phyloP scores from a whole-genome alignment of 139 green algal genomes.

The Mychonastes homosphaera region DNA sequence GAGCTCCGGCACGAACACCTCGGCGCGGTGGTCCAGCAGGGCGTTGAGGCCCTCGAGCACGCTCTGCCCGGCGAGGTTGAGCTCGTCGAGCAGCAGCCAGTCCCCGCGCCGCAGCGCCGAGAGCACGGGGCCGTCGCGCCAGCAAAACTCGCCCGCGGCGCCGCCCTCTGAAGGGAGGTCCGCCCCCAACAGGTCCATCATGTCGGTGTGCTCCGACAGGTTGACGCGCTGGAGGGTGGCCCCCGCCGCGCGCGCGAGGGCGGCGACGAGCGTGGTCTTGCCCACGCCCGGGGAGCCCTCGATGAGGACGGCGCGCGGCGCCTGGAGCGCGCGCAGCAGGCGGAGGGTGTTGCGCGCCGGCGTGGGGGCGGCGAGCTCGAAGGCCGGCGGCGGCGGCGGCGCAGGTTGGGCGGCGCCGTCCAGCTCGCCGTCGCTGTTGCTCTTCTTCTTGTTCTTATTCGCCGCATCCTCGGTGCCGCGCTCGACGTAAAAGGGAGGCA shows the following conservation, averaged over 20 bases:
- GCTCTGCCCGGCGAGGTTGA: slow-evolving; percentile 89
- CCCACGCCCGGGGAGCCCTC: slow-evolving; percentile 93
- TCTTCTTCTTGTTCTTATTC: no score
- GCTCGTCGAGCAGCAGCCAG: slow-evolving; percentile 98
- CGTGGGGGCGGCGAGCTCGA: slow-evolving; percentile 80
- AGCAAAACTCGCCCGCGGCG: slow-evolving; percentile 77
- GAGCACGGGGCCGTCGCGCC: slow-evolving; percentile 90
- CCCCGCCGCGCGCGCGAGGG: slow-evolving; percentile 59
- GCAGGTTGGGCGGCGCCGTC: background rate
- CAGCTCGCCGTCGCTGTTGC: background rate
- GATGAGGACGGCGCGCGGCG: slow-evolving; percentile 67
- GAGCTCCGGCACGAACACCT: slow-evolving; percentile 95
- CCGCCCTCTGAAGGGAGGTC: slow-evolving; percentile 83
- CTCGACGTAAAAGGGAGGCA: slow-evolving; percentile 64
- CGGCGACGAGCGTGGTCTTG: slow-evolving; percentile 88
- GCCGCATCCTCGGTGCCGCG: slow-evolving; percentile 5
- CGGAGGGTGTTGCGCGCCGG: slow-evolving; percentile 77
- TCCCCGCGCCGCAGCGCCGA: slow-evolving; percentile 66
- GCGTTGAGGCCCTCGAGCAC: slow-evolving; percentile 95
- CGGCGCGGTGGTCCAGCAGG: slow-evolving; percentile 84
- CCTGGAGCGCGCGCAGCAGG: slow-evolving; percentile 80
- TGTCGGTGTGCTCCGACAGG: slow-evolving; percentile 94
- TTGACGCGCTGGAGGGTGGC: slow-evolving; percentile 87
- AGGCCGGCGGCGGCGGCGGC: slow-evolving; percentile 27
- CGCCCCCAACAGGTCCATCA: slow-evolving; percentile 96